These are phyloP conservation scores for Emericellopsis cladophorae DNA, from an alignment of 2,329 filamentous ascomycete species.

Conservation along the genomic window DNA sequence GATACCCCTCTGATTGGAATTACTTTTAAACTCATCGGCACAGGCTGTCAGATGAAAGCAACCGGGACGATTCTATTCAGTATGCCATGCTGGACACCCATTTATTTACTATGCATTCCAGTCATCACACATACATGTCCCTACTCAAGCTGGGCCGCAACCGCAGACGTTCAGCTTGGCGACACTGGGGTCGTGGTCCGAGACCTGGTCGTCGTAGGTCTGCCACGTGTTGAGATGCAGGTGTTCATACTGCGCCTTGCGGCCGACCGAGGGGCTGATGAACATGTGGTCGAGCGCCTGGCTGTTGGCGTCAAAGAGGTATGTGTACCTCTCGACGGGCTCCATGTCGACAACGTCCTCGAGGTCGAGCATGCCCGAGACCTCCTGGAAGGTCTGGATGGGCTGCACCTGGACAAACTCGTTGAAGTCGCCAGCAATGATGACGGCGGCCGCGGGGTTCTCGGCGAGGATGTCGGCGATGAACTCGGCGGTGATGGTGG, in stretches of 20 bases:
- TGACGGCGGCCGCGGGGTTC: conserved; percentile 42
- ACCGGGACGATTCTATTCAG: too few relatives aligned
- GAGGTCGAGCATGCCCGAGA: conserved; percentile 46
- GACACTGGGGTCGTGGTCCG: conserved; percentile 59
- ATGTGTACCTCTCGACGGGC: conserved; percentile 52
- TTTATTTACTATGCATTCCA: not conserved
- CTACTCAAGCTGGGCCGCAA: conserved; percentile 5
- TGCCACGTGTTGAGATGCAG: conserved; percentile 62
- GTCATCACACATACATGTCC: not conserved
- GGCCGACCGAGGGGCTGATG: conserved; percentile 39
- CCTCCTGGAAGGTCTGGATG: conserved; percentile 35
- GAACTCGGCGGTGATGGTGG: conserved; percentile 44
- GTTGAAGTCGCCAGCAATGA: conserved; percentile 59
- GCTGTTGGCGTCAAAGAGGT: conserved; percentile 56
- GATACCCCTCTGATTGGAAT: too few relatives aligned
- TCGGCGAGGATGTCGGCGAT: conserved; percentile 41
- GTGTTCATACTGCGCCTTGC: conserved; percentile 44
- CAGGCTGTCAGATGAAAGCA: too few relatives aligned
- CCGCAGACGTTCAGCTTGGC: conserved; percentile 49
- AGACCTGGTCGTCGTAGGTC: conserved; percentile 38
- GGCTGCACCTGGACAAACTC: conserved; percentile 55
- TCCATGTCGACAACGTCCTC: conserved; percentile 44
- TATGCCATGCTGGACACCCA: too few relatives aligned
- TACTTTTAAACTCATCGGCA: too few relatives aligned
- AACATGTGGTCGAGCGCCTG: conserved; percentile 62